A percentile compares a stretch with the other conserved stretches of the same genome.
phyloP scores from a whole-genome alignment of 2,329 filamentous ascomycete genomes.

The Cucurbitaria berberidis region DNA sequence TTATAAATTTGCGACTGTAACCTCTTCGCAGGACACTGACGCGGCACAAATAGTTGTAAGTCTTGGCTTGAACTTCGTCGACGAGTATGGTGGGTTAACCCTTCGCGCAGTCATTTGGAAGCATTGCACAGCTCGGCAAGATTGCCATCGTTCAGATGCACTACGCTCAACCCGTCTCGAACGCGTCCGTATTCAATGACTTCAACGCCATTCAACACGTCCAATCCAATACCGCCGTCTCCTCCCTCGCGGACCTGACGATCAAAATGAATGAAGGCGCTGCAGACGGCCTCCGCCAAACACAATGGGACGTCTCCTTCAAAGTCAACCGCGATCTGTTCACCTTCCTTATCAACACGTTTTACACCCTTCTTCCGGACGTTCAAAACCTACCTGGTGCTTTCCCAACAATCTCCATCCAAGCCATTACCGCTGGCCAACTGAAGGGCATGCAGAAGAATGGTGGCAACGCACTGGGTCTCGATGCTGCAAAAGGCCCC shows the following conservation, averaged over 20 bases:
- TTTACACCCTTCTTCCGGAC: slow-evolving; percentile 17
- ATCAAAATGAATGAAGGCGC: slow-evolving; percentile 26
- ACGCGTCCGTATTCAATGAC: slow-evolving; percentile 34
- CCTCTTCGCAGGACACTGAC: slow-evolving; percentile 26
- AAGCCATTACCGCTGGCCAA: slow-evolving; percentile 31
- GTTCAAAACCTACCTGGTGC: slow-evolving; percentile 19
- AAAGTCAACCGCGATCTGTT: slow-evolving; percentile 31
- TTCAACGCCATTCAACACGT: slow-evolving; percentile 31
- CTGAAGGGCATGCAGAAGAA: slow-evolving; percentile 32
- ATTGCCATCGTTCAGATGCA: slow-evolving; percentile 32
- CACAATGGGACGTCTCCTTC: slow-evolving; percentile 37
- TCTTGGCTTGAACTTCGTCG: slow-evolving; percentile 9
- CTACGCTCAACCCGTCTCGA: slow-evolving; percentile 30
- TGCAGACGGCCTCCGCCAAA: slow-evolving; percentile 29
- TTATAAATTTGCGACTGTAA: slow-evolving; percentile 14
- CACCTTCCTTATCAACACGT: slow-evolving; percentile 27
- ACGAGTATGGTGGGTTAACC: neutral
- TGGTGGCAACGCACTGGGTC: slow-evolving; percentile 39
- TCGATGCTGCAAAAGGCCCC: slow-evolving; percentile 23
- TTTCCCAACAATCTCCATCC: slow-evolving; percentile 27
- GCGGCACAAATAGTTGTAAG: slow-evolving; percentile 32
- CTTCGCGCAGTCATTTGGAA: slow-evolving; percentile 1
- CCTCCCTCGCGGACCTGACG: slow-evolving; percentile 28
- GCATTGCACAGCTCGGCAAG: slow-evolving; percentile 17
- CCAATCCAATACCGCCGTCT: slow-evolving; percentile 26